Evolutionary conservation across 495 filamentous ascomycete species (phyloP).

Genomic region (Tuber magnatum): DNA sequence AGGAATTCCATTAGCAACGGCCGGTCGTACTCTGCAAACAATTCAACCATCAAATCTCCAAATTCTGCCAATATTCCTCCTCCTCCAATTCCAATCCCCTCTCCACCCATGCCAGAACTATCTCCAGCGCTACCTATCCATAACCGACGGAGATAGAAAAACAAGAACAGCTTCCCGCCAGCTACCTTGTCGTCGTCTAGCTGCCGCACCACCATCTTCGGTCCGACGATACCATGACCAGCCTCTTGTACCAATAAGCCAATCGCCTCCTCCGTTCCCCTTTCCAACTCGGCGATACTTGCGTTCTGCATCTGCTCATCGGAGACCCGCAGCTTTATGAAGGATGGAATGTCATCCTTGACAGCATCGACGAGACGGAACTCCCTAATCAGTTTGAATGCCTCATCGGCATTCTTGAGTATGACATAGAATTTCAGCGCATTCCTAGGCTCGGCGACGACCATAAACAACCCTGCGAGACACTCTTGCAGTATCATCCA

Average conservation of each 20-base stretch:
- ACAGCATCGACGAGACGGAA: slow-evolving; percentile 79
- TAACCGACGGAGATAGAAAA: slow-evolving; percentile 79
- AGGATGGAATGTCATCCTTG: slow-evolving; percentile 76
- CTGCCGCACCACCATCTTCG: slow-evolving; percentile 68
- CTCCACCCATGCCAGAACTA: slow-evolving; percentile 47
- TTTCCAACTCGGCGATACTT: slow-evolving; percentile 62
- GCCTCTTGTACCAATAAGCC: slow-evolving; percentile 83
- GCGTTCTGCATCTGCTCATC: slow-evolving; percentile 62
- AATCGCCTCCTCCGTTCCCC: slow-evolving; percentile 70
- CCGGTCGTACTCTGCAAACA: slow-evolving; percentile 79
- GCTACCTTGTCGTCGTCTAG: slow-evolving; percentile 49
- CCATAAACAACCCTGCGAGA: slow-evolving; percentile 74
- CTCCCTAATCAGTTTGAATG: slow-evolving; percentile 74
- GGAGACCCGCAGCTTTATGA: slow-evolving; percentile 78
- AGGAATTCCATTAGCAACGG: slow-evolving; percentile 76
- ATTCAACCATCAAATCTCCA: slow-evolving; percentile 72
- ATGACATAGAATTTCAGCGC: slow-evolving; percentile 82
- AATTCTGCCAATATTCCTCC: slow-evolving; percentile 65
- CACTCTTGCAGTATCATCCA: slow-evolving; percentile 79
- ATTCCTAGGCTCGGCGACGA: slow-evolving; percentile 67
- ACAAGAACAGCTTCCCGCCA: slow-evolving; percentile 61
- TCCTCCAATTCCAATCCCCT: slow-evolving; percentile 43
- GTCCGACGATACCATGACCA: slow-evolving; percentile 74
- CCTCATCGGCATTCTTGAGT: slow-evolving; percentile 81
- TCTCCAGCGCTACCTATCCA: slow-evolving; percentile 57